Evolutionary conservation across 805 yeast genomes (phyloP), one percentile per base, ranked within the genome.

Genomic region (Candida sphagnicola): DNA sequence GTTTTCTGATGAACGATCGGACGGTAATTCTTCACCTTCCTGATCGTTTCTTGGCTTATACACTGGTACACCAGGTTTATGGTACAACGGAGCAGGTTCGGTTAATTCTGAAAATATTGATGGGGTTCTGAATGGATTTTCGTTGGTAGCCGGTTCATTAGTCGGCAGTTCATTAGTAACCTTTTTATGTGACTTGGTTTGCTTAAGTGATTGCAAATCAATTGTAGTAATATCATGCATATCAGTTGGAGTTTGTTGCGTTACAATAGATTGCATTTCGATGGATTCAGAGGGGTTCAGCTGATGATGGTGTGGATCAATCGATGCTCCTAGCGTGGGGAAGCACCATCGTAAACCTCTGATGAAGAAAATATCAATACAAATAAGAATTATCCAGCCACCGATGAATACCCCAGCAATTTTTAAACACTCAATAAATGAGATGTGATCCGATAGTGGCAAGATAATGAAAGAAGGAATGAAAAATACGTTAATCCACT

Each of bases 401-500:
- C 83, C 45, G 5, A 81, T 67, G 48, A 84, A 85, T 5, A 84
- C 85, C 0, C 80, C 91, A 1, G 85, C 86, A 26, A 85, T 85
- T 37, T 80, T 80, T 48, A 82, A 65, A 8, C 86, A 85, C 48
- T 85, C 91, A 16, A 71, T 74, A 31, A 80, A 80, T 13, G 80
- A 66, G 34, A 85, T 80, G 43, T 74, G 74, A n/a, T 75, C 72
- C 10, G 86, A 74, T 38, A 84, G 66, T 0, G 91, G 91, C 24
- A 85, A 67, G 0, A 81, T 74, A 26, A 85, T 77, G 52, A 85
- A 85, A 0, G 89, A 80, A 1, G 93, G 91, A 1, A 86, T 78
- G 66, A 85, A 85, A 53, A 80, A 83, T 4, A 82, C 72, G 54
- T 82, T 83, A 60, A 85, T 85, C 91, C 93, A 85, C 39, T 82